phyloP scores from a whole-genome alignment of 805 yeast species.

The Saccharomycopsis amapae region DNA sequence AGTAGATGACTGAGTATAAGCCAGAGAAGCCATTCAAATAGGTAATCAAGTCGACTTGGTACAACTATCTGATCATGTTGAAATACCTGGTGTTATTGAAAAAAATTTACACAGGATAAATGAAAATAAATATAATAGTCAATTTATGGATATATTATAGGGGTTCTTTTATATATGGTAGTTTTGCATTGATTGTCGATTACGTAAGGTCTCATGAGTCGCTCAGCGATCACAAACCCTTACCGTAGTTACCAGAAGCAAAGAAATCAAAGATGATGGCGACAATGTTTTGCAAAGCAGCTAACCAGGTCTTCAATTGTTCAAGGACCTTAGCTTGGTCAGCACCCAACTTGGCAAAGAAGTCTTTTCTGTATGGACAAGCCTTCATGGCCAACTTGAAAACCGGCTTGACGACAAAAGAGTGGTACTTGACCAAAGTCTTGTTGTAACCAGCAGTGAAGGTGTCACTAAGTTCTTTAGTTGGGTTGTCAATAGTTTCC shows the following conservation, averaged over 20 bases:
- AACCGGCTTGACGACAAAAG: constrained; percentile 74
- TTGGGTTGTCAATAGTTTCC: constrained; percentile 60
- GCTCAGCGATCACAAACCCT: constrained; percentile 54
- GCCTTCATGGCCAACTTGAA: constrained; percentile 94
- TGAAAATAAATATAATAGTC: too few relatives aligned
- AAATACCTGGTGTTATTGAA: constrained; percentile 81
- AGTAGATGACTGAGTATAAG: constrained; percentile 80
- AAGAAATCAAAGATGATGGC: constrained; percentile 66
- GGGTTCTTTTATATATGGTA: too few relatives aligned
- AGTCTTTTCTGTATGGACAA: constrained; percentile 84
- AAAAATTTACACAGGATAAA: constrained; percentile 72
- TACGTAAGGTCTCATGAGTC: constrained; percentile 34
- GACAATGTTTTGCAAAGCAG: constrained; percentile 69
- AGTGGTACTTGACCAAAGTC: constrained; percentile 76
- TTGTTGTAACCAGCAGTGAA: constrained; percentile 80
- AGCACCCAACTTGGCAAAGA: constrained; percentile 73
- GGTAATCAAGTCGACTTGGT: constrained; percentile 94
- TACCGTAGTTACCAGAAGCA: constrained; percentile 76
- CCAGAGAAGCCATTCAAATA: constrained; percentile 92
- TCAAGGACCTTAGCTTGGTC: constrained; percentile 59
- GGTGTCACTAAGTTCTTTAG: constrained; percentile 59
- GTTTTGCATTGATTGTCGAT: constrained; percentile 70
- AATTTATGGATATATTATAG: too few relatives aligned
- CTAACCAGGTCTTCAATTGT: constrained; percentile 68
- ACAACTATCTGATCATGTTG: constrained; percentile 77